Evolutionary conservation across 768 basidiomycete species (phyloP), one percentile per base, ranked within the genome.

Genomic region (Kondoa malvinella): DNA sequence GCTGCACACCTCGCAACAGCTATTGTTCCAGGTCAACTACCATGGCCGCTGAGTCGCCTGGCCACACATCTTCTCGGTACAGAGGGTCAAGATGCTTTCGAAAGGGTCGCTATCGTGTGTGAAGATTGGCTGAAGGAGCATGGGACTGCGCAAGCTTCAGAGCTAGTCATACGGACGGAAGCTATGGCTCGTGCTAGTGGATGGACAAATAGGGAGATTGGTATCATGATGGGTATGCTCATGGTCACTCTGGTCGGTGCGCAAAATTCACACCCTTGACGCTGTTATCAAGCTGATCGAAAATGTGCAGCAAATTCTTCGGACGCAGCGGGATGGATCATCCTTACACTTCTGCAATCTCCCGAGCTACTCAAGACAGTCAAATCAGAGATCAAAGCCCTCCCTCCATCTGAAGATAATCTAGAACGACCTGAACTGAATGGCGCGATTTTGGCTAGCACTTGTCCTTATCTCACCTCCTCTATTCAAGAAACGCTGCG

Each of bases 211-310:
- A 32, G 33, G 12, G 26, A 63, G 12, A 32, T 63, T 27, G 16
- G 29, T 63, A 16, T 27, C 30, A 33, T 63, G 61, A 17, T 63
- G 33, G 61, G 26, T 14, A 63, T 63, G 61, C 33, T 63, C n/a
- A 63, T 63, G 61, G 33, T 63, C 61, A 33, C 61, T 17, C 61
- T 63, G 61, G 26, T 63, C 15, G 61, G 61, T 63, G 61, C 27
- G 61, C 8, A 3, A 8, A 16, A 3, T 63, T 32, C 8, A 17
- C 27, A 31, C 27, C 30, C n/a, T 16, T 63, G 17, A 29, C 16
- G 15, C 32, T 3, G 14, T 50, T 31, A 4, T 4, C 14, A 25
- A 25, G 4, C 58, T 59, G 30, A 59, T 34, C 3, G 21, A 3
- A 27, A 30, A 32, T 63, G 61, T 17, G 8, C 32, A 63, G 61